phyloP scores from a whole-genome alignment of 2,329 filamentous ascomycete species.

The Aspergillus tanneri region DNA sequence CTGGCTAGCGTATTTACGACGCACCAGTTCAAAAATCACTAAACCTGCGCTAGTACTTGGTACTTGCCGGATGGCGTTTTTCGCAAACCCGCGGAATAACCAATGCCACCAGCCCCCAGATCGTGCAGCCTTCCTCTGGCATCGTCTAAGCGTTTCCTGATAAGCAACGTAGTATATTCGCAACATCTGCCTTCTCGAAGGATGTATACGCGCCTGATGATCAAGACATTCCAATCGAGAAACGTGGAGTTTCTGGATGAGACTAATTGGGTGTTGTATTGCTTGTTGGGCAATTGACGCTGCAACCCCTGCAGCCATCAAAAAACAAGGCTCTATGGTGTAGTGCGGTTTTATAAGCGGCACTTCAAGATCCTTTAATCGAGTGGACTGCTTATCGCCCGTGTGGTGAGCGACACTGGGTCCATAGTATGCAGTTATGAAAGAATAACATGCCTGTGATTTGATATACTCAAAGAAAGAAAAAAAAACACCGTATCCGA shows the following conservation, averaged over 20 bases:
- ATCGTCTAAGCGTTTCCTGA: constrained; percentile 58
- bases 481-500: constrained; percentile 64
- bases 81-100: constrained; percentile 58
- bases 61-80: constrained; percentile 58
- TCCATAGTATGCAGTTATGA: constrained; percentile 60
- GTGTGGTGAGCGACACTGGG: constrained; percentile 31
- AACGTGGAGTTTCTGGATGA: constrained; percentile 62
- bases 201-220: constrained; percentile 48
- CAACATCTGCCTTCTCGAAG: constrained; percentile 46
- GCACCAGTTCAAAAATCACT: constrained; percentile 64
- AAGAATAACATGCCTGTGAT: constrained; percentile 61
- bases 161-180: constrained; percentile 61
- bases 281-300: constrained; percentile 60
- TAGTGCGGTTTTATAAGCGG: constrained; percentile 61
- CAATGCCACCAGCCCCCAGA: constrained; percentile 57
- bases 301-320: constrained; percentile 59
- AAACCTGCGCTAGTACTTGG: constrained; percentile 64
- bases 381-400: constrained; percentile 28
- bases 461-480: constrained; percentile 64
- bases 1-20: constrained; percentile 58
- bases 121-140: constrained; percentile 50
- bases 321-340: constrained; percentile 60
- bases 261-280: constrained; percentile 59
- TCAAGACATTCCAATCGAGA: constrained; percentile 61
- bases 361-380: constrained; percentile 35